These are phyloP conservation scores for Zymoseptoria passerinii DNA, from an alignment of 2,329 filamentous ascomycete species.

Conservation along the genomic window DNA sequence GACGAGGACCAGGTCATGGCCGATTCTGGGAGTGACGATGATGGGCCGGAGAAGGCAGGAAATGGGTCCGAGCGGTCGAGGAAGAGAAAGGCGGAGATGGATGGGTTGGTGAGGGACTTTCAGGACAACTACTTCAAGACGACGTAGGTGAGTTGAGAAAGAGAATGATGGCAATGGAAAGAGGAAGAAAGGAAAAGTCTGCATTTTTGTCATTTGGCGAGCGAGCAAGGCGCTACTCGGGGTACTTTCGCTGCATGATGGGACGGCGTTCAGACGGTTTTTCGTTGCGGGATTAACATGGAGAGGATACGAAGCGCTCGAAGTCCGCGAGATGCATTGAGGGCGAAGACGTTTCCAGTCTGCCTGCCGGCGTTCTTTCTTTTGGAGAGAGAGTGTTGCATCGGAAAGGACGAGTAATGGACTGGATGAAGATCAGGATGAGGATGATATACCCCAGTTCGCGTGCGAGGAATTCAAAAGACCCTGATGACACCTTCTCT, in stretches of 20 bases:
- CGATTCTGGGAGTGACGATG: slow-evolving; percentile 3
- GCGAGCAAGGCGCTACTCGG: neutral
- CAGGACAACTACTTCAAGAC: neutral
- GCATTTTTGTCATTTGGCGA: neutral
- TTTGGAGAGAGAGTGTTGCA: neutral
- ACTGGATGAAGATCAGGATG: neutral
- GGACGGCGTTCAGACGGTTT: neutral
- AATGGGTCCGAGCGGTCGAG: slow-evolving; percentile 2
- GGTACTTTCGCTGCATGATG: neutral
- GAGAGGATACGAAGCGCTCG: neutral
- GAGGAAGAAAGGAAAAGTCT: neutral
- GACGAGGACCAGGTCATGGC: slow-evolving; percentile 10
- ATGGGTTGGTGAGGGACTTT: neutral
- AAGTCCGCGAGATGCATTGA: neutral
- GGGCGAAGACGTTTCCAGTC: neutral
- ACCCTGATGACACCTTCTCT: neutral
- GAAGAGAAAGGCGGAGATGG: slow-evolving; percentile 15
- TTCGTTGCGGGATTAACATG: neutral
- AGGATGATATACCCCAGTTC: neutral
- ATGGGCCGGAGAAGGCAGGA: neutral
- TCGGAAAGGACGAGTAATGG: neutral
- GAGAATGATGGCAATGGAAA: neutral
- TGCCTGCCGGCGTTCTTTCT: neutral
- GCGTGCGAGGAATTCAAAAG: neutral
- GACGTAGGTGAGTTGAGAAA: neutral